Conservation (phyloP, 768 basidiomycete genomes). For the Clathrus columnatus region DNA sequence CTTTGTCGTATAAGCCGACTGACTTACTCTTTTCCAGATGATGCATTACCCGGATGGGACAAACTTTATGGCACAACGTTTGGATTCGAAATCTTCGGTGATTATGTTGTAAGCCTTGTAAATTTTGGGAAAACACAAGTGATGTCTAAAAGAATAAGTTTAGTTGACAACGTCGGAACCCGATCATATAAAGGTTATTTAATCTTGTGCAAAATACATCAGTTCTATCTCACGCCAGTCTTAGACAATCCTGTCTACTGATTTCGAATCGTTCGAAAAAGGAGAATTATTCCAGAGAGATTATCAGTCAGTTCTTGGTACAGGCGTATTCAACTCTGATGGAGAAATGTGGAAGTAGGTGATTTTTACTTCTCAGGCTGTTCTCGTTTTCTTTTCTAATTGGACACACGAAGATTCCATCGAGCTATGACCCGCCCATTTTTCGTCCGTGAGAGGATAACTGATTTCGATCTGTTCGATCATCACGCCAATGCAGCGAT, state of each 20-base stretch:
- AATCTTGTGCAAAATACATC: not conserved
- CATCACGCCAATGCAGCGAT: slow-evolving; percentile 42
- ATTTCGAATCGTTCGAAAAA: slow-evolving; percentile 53
- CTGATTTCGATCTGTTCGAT: slow-evolving; percentile 54
- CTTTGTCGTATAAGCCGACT: not conserved
- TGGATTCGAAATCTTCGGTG: not conserved
- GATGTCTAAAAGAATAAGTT: not conserved
- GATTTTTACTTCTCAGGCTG: no score
- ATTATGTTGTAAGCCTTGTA: not conserved
- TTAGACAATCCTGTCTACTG: slow-evolving; percentile 41
- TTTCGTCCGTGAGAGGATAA: slow-evolving; percentile 51
- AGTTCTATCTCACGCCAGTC: not conserved
- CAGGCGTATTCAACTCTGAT: slow-evolving; percentile 35
- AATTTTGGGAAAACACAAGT: not conserved
- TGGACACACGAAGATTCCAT: slow-evolving; percentile 36
- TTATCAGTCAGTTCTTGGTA: slow-evolving; percentile 23
- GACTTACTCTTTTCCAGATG: not conserved
- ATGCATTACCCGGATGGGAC: not conserved
- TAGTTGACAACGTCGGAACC: slow-evolving; percentile 41
- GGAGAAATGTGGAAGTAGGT: slow-evolving; percentile 33
- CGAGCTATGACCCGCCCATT: slow-evolving; percentile 58
- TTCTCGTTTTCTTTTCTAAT: not conserved
- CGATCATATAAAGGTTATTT: slow-evolving; percentile 42
- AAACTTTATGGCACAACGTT: not conserved
- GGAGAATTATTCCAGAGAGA: slow-evolving; percentile 32